These are phyloP conservation scores for Xylariaceae sp. DNA, from an alignment of 2,329 filamentous ascomycete species.

Conservation along the genomic window DNA sequence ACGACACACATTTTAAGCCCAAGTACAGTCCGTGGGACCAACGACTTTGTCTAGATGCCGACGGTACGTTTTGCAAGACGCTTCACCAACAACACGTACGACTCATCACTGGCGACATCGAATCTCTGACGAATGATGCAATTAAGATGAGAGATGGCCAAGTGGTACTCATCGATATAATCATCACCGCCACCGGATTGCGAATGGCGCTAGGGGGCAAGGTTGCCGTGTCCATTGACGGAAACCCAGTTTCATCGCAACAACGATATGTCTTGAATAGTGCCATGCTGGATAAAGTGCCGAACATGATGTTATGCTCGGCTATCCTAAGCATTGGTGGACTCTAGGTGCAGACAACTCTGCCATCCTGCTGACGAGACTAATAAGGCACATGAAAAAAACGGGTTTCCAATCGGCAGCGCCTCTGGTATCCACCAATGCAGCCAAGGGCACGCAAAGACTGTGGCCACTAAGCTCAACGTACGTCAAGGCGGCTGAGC, in stretches of 20 bases:
- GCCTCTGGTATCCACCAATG: too few relatives aligned
- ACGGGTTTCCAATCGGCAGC: too few relatives aligned
- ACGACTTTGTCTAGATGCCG: conserved; percentile 57
- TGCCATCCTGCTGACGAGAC: too few relatives aligned
- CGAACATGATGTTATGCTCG: conserved; percentile 57
- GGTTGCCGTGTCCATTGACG: conserved; percentile 53
- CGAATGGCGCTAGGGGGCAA: conserved; percentile 54
- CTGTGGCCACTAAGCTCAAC: too few relatives aligned
- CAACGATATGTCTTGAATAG: conserved; percentile 59
- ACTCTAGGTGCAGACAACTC: conserved; percentile 59
- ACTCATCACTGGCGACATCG: conserved; percentile 47
- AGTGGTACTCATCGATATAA: conserved; percentile 57
- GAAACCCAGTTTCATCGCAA: conserved; percentile 40
- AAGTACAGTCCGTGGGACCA: conserved; percentile 64
- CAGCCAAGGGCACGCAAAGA: too few relatives aligned
- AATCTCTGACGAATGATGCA: conserved; percentile 40
- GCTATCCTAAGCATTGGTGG: conserved; percentile 62
- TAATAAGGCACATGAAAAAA: too few relatives aligned
- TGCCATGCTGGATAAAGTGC: conserved; percentile 60
- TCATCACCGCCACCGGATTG: conserved; percentile 65
- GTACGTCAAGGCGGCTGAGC: too few relatives aligned
- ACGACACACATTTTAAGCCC: conserved; percentile 56
- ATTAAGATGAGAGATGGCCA: conserved; percentile 44
- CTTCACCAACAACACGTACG: conserved; percentile 34
- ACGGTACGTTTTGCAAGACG: conserved; percentile 45